Evolutionary conservation across 2,329 filamentous ascomycete genomes (phyloP).

Genomic region (Allantophomopsis cytisporea): DNA sequence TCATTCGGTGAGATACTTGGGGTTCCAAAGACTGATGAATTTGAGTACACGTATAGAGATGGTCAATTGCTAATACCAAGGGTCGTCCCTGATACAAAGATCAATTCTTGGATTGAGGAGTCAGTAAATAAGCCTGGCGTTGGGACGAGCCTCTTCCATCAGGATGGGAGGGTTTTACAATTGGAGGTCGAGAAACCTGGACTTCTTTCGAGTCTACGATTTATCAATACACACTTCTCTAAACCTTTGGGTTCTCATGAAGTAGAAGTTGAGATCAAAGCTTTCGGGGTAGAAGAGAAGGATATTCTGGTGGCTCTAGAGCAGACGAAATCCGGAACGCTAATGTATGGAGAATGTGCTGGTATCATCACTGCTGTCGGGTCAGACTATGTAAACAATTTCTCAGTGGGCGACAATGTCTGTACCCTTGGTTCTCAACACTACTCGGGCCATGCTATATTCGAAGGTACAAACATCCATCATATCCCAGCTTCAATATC

Average conservation of each 20-base stretch:
- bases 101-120: slow-evolving; percentile 22
- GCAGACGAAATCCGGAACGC: slow-evolving; percentile 11
- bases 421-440: slow-evolving; percentile 11
- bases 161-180: neutral
- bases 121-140: slow-evolving; percentile 17
- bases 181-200: slow-evolving; percentile 4
- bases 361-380: slow-evolving; percentile 19
- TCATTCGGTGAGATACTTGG: neutral
- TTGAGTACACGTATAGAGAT: neutral
- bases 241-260: slow-evolving; percentile 10
- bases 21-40: neutral
- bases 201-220: slow-evolving; percentile 3
- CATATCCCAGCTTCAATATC: slow-evolving; percentile 4
- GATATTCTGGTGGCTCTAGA: slow-evolving; percentile 23
- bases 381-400: slow-evolving; percentile 12
- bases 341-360: slow-evolving; percentile 16
- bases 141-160: slow-evolving; percentile 16
- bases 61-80: slow-evolving; percentile 8
- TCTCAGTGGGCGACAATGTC: slow-evolving; percentile 26
- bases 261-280: slow-evolving; percentile 16
- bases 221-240: slow-evolving; percentile 1
- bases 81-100: neutral
- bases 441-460: too few species aligned
- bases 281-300: slow-evolving; percentile 23
- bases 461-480: neutral